These are phyloP conservation scores for Lumnitzera racemosa DNA, from an alignment of 345 rosid genomes.

Conservation along the genomic window DNA sequence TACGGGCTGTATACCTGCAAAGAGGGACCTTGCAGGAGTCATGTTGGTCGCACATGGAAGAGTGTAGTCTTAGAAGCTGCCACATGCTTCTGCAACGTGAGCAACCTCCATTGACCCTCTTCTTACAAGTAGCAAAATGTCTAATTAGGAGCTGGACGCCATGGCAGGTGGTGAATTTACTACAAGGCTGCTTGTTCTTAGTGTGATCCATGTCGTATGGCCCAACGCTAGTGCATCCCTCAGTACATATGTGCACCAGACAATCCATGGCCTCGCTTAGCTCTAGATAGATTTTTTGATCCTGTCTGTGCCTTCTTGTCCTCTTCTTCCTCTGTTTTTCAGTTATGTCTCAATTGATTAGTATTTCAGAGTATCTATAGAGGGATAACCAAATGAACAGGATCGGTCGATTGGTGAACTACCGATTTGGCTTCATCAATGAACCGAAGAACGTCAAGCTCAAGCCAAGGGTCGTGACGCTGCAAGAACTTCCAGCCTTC, in stretches of 20 bases:
- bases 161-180: slow-evolving; percentile 52
- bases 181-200: slow-evolving; percentile 32
- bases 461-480: slow-evolving; percentile 61
- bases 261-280: slow-evolving; percentile 83
- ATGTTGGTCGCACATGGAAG: slow-evolving; percentile 51
- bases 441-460: slow-evolving; percentile 74
- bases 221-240: slow-evolving; percentile 74
- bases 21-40: slow-evolving; percentile 76
- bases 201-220: slow-evolving; percentile 35
- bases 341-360: too few relatives aligned
- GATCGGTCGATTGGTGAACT: neutral
- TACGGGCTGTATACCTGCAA: slow-evolving; percentile 52
- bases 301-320: slow-evolving; percentile 35
- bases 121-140: slow-evolving; percentile 62
- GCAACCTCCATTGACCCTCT: slow-evolving; percentile 58
- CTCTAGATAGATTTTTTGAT: slow-evolving; percentile 52
- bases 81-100: slow-evolving; percentile 70
- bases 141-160: slow-evolving; percentile 66
- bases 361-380: too few relatives aligned
- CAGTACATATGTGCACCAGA: slow-evolving; percentile 77
- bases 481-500: slow-evolving; percentile 87
- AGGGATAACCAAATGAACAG: neutral
- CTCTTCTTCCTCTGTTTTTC: slow-evolving; percentile 63
- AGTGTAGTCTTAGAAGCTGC: slow-evolving; percentile 85
- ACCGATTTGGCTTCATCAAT: slow-evolving; percentile 71